These are phyloP conservation scores for Syncephalastrum racemosum DNA, from an alignment of 371 early-diverging fungal species.

Conservation along the genomic window DNA sequence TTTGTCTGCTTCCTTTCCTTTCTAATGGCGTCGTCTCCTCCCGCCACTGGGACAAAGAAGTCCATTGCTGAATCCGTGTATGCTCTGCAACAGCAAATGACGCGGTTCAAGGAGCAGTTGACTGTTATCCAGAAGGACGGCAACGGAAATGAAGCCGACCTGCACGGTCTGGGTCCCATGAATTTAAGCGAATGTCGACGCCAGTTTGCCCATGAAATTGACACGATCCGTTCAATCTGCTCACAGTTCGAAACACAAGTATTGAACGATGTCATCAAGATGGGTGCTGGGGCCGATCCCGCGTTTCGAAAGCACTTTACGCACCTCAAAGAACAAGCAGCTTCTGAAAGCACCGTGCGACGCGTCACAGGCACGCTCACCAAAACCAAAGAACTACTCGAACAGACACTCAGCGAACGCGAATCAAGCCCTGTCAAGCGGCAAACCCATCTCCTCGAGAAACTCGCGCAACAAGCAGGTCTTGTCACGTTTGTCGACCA, in stretches of 20 bases:
- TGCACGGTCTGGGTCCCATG: constrained; percentile 57
- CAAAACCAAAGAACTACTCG: constrained; percentile 40
- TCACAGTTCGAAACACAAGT: constrained; percentile 62
- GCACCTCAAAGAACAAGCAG: constrained; percentile 58
- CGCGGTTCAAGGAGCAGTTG: no score
- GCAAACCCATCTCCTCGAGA: constrained; percentile 32
- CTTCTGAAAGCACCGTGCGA: constrained; percentile 50
- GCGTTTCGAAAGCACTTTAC: constrained; percentile 59
- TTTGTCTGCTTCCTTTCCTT: background rate
- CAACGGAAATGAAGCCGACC: constrained; percentile 16
- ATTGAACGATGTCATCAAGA: constrained; percentile 57
- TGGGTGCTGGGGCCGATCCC: constrained; percentile 54
- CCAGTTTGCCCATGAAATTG: constrained; percentile 52
- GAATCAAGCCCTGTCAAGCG: constrained; percentile 46
- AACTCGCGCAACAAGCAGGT: constrained; percentile 24
- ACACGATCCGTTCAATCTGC: constrained; percentile 54
- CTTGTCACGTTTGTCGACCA: constrained; percentile 45
- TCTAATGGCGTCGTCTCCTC: constrained; percentile 10
- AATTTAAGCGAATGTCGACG: constrained; percentile 48
- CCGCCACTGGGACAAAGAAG: no score
- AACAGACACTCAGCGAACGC: constrained; percentile 42
- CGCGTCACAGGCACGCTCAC: constrained; percentile 47
- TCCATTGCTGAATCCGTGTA: no score
- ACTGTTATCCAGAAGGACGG: no score
- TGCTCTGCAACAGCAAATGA: no score